A percentile compares a stretch with the other conserved stretches of the same genome.
Conservation (phyloP, 139 green algal genomes). For the Chlamydomonas schloesseri region DNA sequence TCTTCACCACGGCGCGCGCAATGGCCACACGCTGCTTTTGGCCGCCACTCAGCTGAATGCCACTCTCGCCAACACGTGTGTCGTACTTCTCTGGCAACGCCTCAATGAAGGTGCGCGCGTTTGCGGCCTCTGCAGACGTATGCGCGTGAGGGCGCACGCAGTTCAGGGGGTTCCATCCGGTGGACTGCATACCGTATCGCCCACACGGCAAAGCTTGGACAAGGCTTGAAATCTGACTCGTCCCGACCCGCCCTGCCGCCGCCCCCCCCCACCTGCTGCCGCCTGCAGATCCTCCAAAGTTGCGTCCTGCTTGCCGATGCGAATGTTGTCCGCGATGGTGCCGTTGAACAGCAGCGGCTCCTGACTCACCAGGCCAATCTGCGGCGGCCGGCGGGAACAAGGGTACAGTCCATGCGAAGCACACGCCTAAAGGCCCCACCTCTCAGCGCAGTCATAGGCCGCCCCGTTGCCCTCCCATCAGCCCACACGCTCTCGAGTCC, state of each 20-base stretch:
- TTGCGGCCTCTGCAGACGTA: constrained; percentile 57
- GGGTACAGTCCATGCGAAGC: constrained; percentile 47
- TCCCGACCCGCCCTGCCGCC: too few relatives aligned
- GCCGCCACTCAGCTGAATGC: constrained; percentile 67
- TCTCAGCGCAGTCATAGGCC: too few relatives aligned
- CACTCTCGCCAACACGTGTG: constrained; percentile 62
- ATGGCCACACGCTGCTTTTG: constrained; percentile 90
- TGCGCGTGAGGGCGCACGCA: too few relatives aligned
- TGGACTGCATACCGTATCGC: neutral
- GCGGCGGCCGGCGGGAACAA: constrained; percentile 78
- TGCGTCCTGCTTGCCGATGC: constrained; percentile 60
- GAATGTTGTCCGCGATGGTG: constrained; percentile 92
- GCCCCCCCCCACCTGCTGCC: constrained; percentile 60
- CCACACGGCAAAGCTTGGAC: neutral
- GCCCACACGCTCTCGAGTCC: too few relatives aligned
- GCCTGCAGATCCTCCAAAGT: constrained; percentile 73
- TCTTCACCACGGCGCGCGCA: constrained; percentile 71
- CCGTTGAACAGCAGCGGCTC: constrained; percentile 93
- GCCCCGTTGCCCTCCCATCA: too few relatives aligned
- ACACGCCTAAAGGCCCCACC: too few relatives aligned
- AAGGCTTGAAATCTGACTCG: too few relatives aligned
- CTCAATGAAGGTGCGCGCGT: constrained; percentile 87
- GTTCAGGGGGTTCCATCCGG: too few relatives aligned
- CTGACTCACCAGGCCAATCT: constrained; percentile 87
- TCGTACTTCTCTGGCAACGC: constrained; percentile 75